These are phyloP conservation scores for Lobulomyces angularis DNA, from an alignment of 192 early-diverging fungal species.

Conservation along the genomic window DNA sequence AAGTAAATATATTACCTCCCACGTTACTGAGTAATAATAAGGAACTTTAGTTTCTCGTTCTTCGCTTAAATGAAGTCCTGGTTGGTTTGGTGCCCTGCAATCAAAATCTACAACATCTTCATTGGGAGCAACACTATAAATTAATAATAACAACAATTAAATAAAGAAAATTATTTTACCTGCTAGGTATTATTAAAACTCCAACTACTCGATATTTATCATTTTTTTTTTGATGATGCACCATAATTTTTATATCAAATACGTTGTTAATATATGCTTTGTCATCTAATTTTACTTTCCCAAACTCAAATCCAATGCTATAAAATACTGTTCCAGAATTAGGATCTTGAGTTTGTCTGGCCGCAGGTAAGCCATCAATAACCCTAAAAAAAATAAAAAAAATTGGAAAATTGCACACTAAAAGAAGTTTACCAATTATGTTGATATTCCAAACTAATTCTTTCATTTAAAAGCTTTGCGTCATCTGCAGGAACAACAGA, in stretches of 20 bases:
- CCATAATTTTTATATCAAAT: slow-evolving; percentile 72
- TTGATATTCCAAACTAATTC: too few species aligned
- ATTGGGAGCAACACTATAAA: neutral
- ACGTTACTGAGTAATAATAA: slow-evolving; percentile 38
- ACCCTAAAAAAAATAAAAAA: slow-evolving; percentile 40
- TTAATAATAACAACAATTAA: neutral
- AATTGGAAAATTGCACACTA: too few species aligned
- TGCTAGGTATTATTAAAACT: slow-evolving; percentile 61
- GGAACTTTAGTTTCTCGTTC: slow-evolving; percentile 16
- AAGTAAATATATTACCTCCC: slow-evolving; percentile 15
- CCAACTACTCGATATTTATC: slow-evolving; percentile 74
- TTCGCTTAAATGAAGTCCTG: slow-evolving; percentile 10
- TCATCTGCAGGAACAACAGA: slow-evolving; percentile 51
- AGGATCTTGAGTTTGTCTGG: slow-evolving; percentile 13
- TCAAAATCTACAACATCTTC: too few species aligned
- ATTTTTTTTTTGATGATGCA: slow-evolving; percentile 54
- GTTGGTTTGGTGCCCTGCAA: slow-evolving; percentile 4
- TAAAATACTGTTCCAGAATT: slow-evolving; percentile 48
- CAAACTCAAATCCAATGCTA: slow-evolving; percentile 72
- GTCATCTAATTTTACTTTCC: slow-evolving; percentile 15
- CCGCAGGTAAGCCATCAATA: slow-evolving; percentile 87
- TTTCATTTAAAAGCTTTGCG: slow-evolving; percentile 75
- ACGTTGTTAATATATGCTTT: slow-evolving; percentile 66
- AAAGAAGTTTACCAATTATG: too few species aligned
- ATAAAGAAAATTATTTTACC: slow-evolving; percentile 26